A percentile compares a stretch with the other conserved stretches of the same genome.
Conservation (phyloP, 2,329 filamentous ascomycete genomes). For the Trichoderma asperellum region DNA sequence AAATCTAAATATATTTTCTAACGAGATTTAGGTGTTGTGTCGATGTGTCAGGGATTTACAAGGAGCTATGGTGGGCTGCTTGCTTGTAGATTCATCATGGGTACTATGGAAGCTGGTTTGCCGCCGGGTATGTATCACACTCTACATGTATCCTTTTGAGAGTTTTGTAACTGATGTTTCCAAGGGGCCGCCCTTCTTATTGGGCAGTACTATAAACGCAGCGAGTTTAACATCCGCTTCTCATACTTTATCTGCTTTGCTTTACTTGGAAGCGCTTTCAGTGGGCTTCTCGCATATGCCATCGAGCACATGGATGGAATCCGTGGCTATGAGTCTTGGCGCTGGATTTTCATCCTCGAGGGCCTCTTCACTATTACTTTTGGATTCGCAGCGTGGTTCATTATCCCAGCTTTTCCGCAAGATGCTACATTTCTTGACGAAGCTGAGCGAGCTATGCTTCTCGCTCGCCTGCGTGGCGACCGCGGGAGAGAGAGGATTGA, state of each 20-base stretch:
- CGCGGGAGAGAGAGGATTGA: constrained; percentile 1
- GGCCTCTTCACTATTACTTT: constrained; percentile 36
- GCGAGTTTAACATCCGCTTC: constrained; percentile 6
- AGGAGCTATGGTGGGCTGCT: constrained; percentile 10
- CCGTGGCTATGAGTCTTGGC: constrained; percentile 50
- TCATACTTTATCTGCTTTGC: constrained; percentile 15
- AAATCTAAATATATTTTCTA: background rate
- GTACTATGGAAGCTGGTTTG: background rate
- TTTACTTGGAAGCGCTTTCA: constrained; percentile 5
- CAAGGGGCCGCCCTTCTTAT: constrained; percentile 6
- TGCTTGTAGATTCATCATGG: constrained; percentile 10
- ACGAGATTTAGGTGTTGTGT: background rate
- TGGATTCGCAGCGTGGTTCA: background rate
- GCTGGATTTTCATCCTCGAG: constrained; percentile 56
- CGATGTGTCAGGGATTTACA: constrained; percentile 4
- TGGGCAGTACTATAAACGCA: constrained; percentile 6
- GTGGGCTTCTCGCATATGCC: constrained; percentile 51
- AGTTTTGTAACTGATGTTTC: background rate
- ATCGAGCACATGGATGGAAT: constrained; percentile 51
- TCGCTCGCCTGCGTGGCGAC: background rate
- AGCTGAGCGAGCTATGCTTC: background rate
- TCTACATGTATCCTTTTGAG: background rate
- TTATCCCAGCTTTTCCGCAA: constrained; percentile 2
- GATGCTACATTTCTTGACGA: background rate
- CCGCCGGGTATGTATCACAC: background rate